Conservation (phyloP, 306 rosid genomes). For the Prunus persica region Prunus_persica_NCBIv2 NC_034010.1:19161501-19162000, state of each 20-base stretch:
- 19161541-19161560: not conserved
- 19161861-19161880: no score
- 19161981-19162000: no score
- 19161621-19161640: not conserved
- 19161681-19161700: not conserved
- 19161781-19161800: not conserved
- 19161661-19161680: not conserved
- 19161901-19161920: no score
- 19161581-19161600: not conserved
- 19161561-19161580: not conserved
- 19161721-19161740: not conserved
- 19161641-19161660: not conserved
- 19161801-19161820: no score
- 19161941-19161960: no score
- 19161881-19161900: no score
- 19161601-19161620: slow-evolving; percentile 9
- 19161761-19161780: not conserved
- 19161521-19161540: not conserved
- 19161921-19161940: no score
- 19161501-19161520: no score
- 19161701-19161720: not conserved
- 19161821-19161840: no score
- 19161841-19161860: no score
- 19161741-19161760: not conserved
- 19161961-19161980: no score